These are phyloP conservation scores for Veloboletus limbatus DNA, from an alignment of 1,284 basidiomycete genomes.

Conservation along the genomic window DNA sequence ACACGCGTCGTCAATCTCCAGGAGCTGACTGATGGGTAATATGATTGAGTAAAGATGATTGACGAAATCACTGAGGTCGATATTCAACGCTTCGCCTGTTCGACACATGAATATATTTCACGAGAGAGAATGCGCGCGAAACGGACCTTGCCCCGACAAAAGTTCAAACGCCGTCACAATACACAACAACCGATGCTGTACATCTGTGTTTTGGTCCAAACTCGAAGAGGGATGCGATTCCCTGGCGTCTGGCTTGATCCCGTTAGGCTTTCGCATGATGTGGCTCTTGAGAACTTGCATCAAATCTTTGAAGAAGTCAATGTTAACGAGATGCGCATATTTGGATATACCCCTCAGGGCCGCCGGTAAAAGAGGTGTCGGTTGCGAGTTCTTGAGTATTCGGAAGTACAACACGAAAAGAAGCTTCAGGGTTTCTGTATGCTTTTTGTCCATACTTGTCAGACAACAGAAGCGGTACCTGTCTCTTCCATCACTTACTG, in stretches of 20 bases:
- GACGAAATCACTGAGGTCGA: constrained; percentile 91
- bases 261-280: constrained; percentile 52
- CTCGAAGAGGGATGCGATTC: constrained; percentile 25
- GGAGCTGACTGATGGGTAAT: constrained; percentile 53
- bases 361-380: constrained; percentile 80
- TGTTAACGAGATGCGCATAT: constrained; percentile 95
- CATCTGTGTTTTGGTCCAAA: constrained; percentile 30
- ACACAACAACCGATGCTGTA: constrained; percentile 76
- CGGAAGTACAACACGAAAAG: constrained; percentile 98
- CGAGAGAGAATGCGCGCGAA: constrained; percentile 7
- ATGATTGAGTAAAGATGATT: constrained; percentile 73
- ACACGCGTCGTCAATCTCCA: constrained; percentile 46
- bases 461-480: constrained; percentile 17
- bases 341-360: constrained; percentile 91
- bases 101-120: constrained; percentile 12
- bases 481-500: constrained; percentile 50
- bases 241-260: constrained; percentile 42
- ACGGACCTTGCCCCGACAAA: constrained; percentile 87
- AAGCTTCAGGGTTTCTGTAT: constrained; percentile 95
- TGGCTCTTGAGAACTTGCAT: constrained; percentile 83
- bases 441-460: constrained; percentile 43
- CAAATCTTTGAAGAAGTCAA: constrained; percentile 98
- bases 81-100: constrained; percentile 89
- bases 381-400: constrained; percentile 86
- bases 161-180: constrained; percentile 97